phyloP scores from a whole-genome alignment of 768 basidiomycete genomes.

The Hericium rajendrae region DNA sequence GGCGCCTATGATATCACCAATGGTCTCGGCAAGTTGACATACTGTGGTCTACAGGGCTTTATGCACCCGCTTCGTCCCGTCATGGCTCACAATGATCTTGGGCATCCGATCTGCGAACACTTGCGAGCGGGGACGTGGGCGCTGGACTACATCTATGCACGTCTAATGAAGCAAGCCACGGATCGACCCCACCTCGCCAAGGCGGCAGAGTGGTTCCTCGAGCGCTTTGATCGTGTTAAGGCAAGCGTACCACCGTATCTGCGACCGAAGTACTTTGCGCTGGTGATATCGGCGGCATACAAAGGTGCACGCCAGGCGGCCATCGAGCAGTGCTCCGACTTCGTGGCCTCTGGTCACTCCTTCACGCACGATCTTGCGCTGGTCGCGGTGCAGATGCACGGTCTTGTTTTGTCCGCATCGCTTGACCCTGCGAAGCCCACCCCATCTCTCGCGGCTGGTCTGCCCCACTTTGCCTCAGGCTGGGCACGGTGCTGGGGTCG shows the following conservation, averaged over 20 bases:
- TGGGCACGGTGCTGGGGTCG: conserved; percentile 99
- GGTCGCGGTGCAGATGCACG: conserved; percentile 84
- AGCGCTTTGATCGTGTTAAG: conserved; percentile 80
- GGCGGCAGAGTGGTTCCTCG: conserved; percentile 77
- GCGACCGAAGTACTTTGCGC: conserved; percentile 93
- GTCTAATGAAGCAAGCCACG: conserved; percentile 57
- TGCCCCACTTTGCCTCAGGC: conserved; percentile 86
- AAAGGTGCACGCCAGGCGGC: conserved; percentile 79
- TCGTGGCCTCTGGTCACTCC: conserved; percentile 72
- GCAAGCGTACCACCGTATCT: conserved; percentile 71
- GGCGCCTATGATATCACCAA: conserved; percentile 75
- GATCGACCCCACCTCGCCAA: conserved; percentile 53
- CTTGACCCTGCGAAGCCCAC: conserved; percentile 61
- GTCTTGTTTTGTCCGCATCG: conserved; percentile 83
- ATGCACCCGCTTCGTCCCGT: conserved; percentile 82
- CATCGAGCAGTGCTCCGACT: conserved; percentile 83
- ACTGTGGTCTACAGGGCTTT: conserved; percentile 97
- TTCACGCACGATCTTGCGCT: conserved; percentile 90
- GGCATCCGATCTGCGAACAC: conserved; percentile 84
- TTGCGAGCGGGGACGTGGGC: conserved; percentile 87
- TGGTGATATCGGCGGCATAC: conserved; percentile 85
- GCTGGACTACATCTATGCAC: conserved; percentile 71
- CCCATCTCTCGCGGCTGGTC: conserved; percentile 85
- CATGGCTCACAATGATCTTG: conserved; percentile 87
- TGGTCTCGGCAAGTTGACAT: conserved; percentile 61